Evolutionary conservation across 1,284 basidiomycete species (phyloP).

Genomic region (Sporisorium exsertum): DNA sequence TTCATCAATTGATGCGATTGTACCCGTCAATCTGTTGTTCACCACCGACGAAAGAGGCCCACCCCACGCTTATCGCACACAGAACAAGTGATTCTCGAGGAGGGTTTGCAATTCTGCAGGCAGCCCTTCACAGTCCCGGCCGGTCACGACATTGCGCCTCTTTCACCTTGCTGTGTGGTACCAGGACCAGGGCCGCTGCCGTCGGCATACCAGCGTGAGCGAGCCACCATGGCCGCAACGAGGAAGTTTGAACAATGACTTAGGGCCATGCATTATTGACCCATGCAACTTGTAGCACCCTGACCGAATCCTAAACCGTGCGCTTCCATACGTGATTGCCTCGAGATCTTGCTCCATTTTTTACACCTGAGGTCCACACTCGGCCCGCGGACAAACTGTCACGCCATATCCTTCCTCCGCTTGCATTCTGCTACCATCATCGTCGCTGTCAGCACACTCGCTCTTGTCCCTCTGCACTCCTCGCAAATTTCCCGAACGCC

Average conservation of each 20-base stretch:
- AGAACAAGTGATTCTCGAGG: neutral
- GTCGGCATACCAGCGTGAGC: no score
- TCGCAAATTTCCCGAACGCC: no score
- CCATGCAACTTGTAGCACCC: no score
- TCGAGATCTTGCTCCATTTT: neutral
- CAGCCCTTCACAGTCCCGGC: no score
- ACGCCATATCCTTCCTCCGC: constrained; percentile 2
- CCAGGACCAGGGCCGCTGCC: neutral
- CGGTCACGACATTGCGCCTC: neutral
- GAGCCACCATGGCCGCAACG: neutral
- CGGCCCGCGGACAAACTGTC: no score
- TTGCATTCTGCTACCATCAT: constrained; percentile 3
- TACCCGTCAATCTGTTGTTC: neutral
- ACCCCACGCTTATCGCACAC: neutral
- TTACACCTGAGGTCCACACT: neutral
- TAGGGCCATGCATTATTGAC: no score
- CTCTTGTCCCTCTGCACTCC: no score
- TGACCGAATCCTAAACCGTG: neutral
- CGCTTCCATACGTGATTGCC: constrained; percentile 1
- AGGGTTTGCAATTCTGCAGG: constrained; percentile 15
- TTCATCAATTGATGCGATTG: neutral
- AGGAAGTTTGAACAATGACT: neutral
- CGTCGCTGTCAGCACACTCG: no score
- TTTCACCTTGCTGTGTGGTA: neutral
- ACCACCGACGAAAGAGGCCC: neutral